Percentiles rank a stretch among this genome's conserved stretches.
These are phyloP conservation scores for Fraxinus baroniana DNA, from an alignment of 305 asterid genomes.

Conservation along the genomic window DNA sequence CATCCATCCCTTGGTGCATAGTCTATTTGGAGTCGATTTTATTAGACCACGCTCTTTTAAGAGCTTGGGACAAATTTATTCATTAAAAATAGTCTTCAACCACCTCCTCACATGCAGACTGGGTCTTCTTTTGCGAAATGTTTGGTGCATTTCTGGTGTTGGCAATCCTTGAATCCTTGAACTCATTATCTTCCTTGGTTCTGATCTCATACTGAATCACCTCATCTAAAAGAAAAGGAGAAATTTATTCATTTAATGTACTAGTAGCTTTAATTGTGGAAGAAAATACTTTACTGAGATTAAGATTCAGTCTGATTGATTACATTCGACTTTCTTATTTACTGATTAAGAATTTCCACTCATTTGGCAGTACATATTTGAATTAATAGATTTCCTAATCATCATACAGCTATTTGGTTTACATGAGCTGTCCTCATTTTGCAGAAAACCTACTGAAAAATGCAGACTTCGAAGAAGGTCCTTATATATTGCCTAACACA, in stretches of 20 bases:
- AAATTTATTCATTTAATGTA: no score
- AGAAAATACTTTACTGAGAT: not conserved
- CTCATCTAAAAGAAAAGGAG: not conserved
- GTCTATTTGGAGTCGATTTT: not conserved
- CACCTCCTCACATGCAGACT: not conserved
- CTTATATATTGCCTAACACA: conserved; percentile 85
- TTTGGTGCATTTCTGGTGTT: not conserved
- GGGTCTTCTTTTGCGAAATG: not conserved
- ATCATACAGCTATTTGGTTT: not conserved
- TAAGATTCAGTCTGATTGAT: not conserved
- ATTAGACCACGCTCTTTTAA: not conserved
- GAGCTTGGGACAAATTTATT: not conserved
- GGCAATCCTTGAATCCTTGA: no score
- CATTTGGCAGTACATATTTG: not conserved
- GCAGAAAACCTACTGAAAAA: conserved; percentile 82
- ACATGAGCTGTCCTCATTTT: not conserved
- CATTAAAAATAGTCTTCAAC: not conserved
- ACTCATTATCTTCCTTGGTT: not conserved
- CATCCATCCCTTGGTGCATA: not conserved
- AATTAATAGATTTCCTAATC: not conserved
- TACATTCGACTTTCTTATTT: not conserved
- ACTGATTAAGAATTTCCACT: not conserved
- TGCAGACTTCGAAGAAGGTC: conserved; percentile 89
- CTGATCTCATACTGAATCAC: not conserved
- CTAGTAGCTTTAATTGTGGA: not conserved